A percentile compares a stretch with the other conserved stretches of the same genome.
These are phyloP conservation scores for Acacia pycnantha DNA, from an alignment of 331 rosid genomes.

Conservation along the genomic window DNA sequence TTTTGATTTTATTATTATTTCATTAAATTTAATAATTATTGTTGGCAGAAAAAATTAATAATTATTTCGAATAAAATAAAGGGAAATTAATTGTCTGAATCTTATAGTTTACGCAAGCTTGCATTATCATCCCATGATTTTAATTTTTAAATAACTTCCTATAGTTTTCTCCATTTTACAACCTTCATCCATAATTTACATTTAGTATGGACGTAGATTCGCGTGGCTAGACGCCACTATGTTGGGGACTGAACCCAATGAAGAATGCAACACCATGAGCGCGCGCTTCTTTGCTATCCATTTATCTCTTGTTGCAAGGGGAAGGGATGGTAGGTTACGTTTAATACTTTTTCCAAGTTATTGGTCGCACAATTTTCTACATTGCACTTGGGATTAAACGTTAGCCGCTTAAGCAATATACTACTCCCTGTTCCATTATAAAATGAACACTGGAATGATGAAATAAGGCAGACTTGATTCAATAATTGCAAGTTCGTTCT, in stretches of 20 bases:
- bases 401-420: not conserved
- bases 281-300: not conserved
- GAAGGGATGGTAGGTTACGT: not conserved
- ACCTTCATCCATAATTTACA: not conserved
- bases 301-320: not conserved
- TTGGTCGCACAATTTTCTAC: not conserved
- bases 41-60: too few species aligned
- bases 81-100: not conserved
- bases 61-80: too few species aligned
- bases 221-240: too few species aligned
- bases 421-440: too few species aligned
- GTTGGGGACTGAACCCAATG: too few species aligned
- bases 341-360: not conserved
- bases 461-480: too few species aligned
- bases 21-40: too few species aligned
- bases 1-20: too few species aligned
- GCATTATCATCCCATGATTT: not conserved
- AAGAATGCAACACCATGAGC: not conserved
- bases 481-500: too few species aligned
- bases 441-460: too few species aligned
- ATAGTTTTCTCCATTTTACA: not conserved
- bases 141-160: too few species aligned
- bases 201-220: too few species aligned
- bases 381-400: not conserved
- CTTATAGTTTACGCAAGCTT: not conserved